Evolutionary conservation across 2,329 filamentous ascomycete genomes (phyloP).

Genomic region (Epicoccum nigrum): DNA sequence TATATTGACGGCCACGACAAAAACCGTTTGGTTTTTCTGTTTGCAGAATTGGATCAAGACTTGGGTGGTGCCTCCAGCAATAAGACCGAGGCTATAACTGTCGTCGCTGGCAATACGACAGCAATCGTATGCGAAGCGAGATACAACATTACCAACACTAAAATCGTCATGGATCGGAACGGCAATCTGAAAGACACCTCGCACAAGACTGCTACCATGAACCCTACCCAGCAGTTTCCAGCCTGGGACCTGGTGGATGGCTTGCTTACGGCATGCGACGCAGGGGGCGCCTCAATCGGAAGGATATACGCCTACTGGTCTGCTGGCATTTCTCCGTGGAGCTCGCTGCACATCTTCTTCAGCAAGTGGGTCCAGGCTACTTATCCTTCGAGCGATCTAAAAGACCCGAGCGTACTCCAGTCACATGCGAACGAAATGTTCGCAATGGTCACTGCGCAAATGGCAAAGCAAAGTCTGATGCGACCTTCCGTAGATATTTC

Average conservation of each 20-base stretch:
- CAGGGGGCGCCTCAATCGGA: background rate
- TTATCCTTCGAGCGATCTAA: background rate
- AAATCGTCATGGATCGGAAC: background rate
- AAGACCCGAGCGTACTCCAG: background rate
- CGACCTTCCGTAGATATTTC: background rate
- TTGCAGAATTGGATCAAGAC: background rate
- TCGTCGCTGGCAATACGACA: background rate
- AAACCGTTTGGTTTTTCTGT: background rate
- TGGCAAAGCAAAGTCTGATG: constrained; percentile 3
- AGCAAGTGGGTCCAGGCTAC: background rate
- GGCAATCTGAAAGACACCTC: background rate
- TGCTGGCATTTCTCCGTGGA: background rate
- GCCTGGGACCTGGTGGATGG: background rate
- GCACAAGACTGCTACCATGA: background rate
- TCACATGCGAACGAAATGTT: background rate
- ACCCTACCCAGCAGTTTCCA: background rate
- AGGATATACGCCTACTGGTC: background rate
- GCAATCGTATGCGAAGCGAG: background rate
- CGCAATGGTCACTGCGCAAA: background rate
- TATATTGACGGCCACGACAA: background rate
- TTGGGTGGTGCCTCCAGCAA: background rate
- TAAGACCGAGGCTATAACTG: background rate
- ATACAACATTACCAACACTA: background rate
- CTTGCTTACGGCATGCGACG: background rate
- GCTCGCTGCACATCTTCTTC: background rate